These are phyloP conservation scores for Cryptococcus sp. DNA, from an alignment of 1,284 basidiomycete genomes.

Conservation along the genomic window DNA sequence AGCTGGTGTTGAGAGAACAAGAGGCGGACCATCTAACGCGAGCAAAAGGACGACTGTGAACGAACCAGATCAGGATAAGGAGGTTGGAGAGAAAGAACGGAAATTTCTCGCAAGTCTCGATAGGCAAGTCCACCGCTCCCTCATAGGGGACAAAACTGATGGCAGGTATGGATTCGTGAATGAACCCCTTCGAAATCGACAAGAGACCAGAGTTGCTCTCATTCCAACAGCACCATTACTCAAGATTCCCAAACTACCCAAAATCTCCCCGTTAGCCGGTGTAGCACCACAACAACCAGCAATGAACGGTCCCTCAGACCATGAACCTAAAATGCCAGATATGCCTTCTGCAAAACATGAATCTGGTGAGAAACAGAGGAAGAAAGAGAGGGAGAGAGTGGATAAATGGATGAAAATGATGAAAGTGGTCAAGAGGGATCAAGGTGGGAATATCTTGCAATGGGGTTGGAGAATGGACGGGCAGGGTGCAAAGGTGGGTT, in stretches of 20 bases:
- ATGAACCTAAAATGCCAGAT: slow-evolving; percentile 44
- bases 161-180: slow-evolving; percentile 80
- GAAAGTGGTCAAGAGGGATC: slow-evolving; percentile 58
- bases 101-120: slow-evolving; percentile 68
- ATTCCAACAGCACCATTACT: slow-evolving; percentile 61
- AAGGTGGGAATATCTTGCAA: slow-evolving; percentile 67
- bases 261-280: slow-evolving; percentile 36
- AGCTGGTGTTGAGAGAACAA: slow-evolving; percentile 86
- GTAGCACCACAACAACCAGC: slow-evolving; percentile 36
- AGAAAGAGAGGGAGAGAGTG: slow-evolving; percentile 67
- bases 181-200: slow-evolving; percentile 53
- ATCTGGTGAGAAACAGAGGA: slow-evolving; percentile 12
- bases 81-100: slow-evolving; percentile 55
- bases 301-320: slow-evolving; percentile 14
- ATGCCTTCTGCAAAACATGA: slow-evolving; percentile 3
- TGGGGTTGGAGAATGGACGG: slow-evolving; percentile 64
- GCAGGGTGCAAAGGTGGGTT: slow-evolving; percentile 57
- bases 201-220: slow-evolving; percentile 68
- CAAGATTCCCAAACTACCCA: slow-evolving; percentile 58
- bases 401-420: slow-evolving; percentile 89
- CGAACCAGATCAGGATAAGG: slow-evolving; percentile 44
- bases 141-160: slow-evolving; percentile 10
- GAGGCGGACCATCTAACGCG: slow-evolving; percentile 69
- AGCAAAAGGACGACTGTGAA: no score
- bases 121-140: slow-evolving; percentile 55